Evolutionary conservation across 805 yeast genomes (phyloP), one percentile per base, ranked within the genome.

Genomic region (Cyberlindnera maritima): DNA sequence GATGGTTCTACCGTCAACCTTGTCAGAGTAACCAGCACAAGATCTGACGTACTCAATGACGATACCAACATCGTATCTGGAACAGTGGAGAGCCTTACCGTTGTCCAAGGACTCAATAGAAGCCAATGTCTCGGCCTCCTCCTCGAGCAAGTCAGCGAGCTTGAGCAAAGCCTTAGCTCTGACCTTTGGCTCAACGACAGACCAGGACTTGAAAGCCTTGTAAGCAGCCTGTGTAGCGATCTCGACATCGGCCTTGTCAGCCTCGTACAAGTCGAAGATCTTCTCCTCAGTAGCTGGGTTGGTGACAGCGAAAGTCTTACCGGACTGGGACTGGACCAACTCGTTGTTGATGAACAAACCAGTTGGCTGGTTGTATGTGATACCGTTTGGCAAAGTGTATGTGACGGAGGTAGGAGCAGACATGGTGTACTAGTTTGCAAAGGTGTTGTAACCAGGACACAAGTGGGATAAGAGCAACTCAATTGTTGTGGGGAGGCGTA

Each of bases 291-390:
- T 79, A 32, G 84, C 68, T 36, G 88, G 87, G 54, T 78, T 71
- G 48, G 70, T 61, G 23, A 77, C 81, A 43, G 69, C 71, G 55
- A 81, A 79, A 15, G 82, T 79, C 66, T 79, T 76, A 54, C 76
- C 77, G 46, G 70, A 71, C 54, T 69, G 65, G n/a, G 85, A 75
- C 41, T 67, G 53, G 40, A 81, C 85, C 54, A 78, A 79, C 63
- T 81, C 80, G 64, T 79, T 79, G 69, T 80, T 79, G 62, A 81
- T 81, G 71, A 80, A 80, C 61, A 80, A 65, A 57, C 87, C 87
- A 44, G 80, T 77, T 64, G 86, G 82, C 63, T 77, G 81, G 43
- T 70, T 71, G 57, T 79, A 79, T 28, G 69, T 63, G 47, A 69
- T 68, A 39, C 85, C 85, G 59, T 77, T 81, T 48, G 85, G 85